These are phyloP conservation scores for Peniophora sp. DNA, from an alignment of 1,284 basidiomycete species.

Conservation along the genomic window DNA sequence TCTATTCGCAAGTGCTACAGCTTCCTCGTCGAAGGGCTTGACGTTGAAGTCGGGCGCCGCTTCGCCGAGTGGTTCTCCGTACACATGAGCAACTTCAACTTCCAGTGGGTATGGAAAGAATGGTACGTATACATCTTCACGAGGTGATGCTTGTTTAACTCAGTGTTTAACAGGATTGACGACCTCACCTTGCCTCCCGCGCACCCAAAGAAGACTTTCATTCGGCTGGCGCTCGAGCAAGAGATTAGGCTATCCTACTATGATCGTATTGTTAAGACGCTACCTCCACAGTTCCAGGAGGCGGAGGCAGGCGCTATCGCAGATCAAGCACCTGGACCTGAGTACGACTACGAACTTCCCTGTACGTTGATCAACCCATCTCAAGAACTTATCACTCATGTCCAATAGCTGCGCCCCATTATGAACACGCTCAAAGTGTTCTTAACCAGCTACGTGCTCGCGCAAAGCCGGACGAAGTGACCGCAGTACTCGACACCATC, in stretches of 20 bases:
- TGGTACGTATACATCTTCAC: conserved; percentile 52
- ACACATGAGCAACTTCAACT: conserved; percentile 97
- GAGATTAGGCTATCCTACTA: conserved; percentile 92
- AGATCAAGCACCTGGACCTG: conserved; percentile 72
- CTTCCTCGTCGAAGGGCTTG: conserved; percentile 72
- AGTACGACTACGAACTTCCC: conserved; percentile 79
- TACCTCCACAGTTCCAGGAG: conserved; percentile 76
- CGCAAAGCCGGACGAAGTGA: conserved; percentile 74
- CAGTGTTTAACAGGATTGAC: conserved; percentile 68
- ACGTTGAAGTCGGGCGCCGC: conserved; percentile 75
- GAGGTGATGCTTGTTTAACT: not conserved
- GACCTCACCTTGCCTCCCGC: conserved; percentile 66
- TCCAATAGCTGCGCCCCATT: conserved; percentile 58
- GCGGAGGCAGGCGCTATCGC: conserved; percentile 62
- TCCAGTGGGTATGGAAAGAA: conserved; percentile 99
- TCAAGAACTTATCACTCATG: not conserved
- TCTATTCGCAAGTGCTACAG: conserved; percentile 85
- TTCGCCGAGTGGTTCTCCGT: conserved; percentile 94
- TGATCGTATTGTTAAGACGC: conserved; percentile 85
- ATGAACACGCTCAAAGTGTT: conserved; percentile 76
- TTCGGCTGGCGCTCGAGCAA: conserved; percentile 82
- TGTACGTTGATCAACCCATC: conserved; percentile 13
- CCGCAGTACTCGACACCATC: conserved; percentile 68
- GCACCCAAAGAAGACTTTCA: conserved; percentile 85
- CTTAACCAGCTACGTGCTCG: conserved; percentile 75